Evolutionary conservation across 2,329 filamentous ascomycete genomes (phyloP), one percentile per base, ranked within the genome.

Genomic region (Fusarium sp.): DNA sequence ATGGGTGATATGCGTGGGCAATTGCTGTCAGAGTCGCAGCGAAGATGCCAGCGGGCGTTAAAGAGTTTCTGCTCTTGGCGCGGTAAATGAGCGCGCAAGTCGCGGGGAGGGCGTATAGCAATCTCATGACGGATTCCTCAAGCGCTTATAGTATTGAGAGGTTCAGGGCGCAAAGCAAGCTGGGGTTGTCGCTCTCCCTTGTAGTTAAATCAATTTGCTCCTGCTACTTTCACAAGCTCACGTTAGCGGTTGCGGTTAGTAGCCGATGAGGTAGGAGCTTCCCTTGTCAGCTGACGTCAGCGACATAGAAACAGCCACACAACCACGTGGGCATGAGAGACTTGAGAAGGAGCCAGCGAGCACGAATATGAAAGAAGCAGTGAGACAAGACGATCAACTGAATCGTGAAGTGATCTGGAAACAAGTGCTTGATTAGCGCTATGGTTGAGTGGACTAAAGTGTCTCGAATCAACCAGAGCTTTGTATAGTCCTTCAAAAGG

Each of bases 1-100:
- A 98, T 6, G 95, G 95, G 80, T 98, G 94, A n/a, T 94, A 82
- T 18, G 94, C 94, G 79, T 99, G 96, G 13, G 92, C 88, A 47
- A 87, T 79, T 6, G 94, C 94, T 6, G 94, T 97, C 45, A 91
- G 75, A 7, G 85, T 84, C 6, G 95, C 95, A 14, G 88, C 87
- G 40, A 91, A 73, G 73, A 97, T 88, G 65, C 94, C 95, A 9
- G 85, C 82, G 0, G 91, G 88, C 1, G 95, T 98, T 41, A 99
- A 86, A 25, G 91, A 94, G 59, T 92, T 91, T 73, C 89, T 90
- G 48, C 86, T 89, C 81, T 88, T 88, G 34, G 92, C 91, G 64
- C 92, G 87, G 74, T 88, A 88, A 58, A 91, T 83, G 71, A 94
- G 85, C 63, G 84, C 84, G 64, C 86, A 73, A 18, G 86, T 91